Base-by-base conservation (phyloP, 495 filamentous ascomycete species). In the Penicillium simplicissimum region DNA sequence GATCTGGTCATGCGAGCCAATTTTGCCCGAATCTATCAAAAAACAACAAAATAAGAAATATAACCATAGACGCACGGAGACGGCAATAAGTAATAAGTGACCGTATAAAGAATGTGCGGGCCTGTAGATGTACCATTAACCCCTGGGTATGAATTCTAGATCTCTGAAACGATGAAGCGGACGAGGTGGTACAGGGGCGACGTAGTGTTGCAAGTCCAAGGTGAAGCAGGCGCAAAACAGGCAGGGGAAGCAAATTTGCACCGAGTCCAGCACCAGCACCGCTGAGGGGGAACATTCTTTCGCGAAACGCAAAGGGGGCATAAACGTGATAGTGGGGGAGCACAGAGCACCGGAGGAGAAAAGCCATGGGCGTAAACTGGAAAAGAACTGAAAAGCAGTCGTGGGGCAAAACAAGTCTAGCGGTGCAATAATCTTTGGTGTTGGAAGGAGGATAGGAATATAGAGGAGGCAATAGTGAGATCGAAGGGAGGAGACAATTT, bases 71-170 rank as follows among this genome's bases (percentile, higher is more conserved):
- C 10, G 11, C 45, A 49, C 4, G 13, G 21, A 14, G 43, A 49
- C 7, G 8, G 14, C 8, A 15, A 49, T 14, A 25, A 49, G 5
- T 49, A 49, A 49, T 45, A 15, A 37, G 35, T 35, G n/a, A 34
- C 40, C 42, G 28, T 21, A 58, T 62, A 67, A 62, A 47, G 65
- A 67, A 37, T 55, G 65, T 62, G 62, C 38, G 61, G 55, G 43
- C 19, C 34, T 13, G 35, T 47, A 14, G 8, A 23, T 19, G 4
- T 53, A 36, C 11, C 13, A 57, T 36, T 31, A 55, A 53, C 51
- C 62, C 49, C 58, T 33, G 65, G 65, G 65, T 67, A 67, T 67
- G 65, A 57, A 60, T 52, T 67, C 61, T 67, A 67, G 42, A 40
- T 59, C 43, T 58, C 36, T 25, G 48, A 40, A 53, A 33, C 25